Evolutionary conservation across 176 grass and related monocot genomes (phyloP), one percentile per base, ranked within the genome.

Genomic region (Eragrostis curvula): DNA sequence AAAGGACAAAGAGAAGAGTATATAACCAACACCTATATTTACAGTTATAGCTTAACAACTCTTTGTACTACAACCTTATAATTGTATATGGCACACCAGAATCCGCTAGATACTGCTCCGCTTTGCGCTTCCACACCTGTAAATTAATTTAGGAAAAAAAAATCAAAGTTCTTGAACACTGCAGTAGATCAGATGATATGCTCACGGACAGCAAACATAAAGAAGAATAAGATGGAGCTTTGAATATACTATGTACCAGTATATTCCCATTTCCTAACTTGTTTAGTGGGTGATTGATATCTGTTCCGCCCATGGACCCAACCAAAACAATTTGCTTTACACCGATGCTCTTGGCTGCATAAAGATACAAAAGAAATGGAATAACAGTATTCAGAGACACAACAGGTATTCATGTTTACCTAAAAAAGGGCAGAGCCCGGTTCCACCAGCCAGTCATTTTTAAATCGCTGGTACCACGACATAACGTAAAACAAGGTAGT

Each of bases 301-400:
- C 92, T 75, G 95, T 95, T 78, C 92, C 95, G 1, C 95, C 92
- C 92, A 95, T 98, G 30, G 95, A 98, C 53, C 95, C 95, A 17
- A 98, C 90, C 81, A 98, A 78, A 68, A 93, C 86, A 12, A 95
- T 87, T 36, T 98, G 92, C 58, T 95, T 95, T 58, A 93, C 95
- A 77, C 90, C 95, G 9, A 86, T 66, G 73, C 50, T 85, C 82
- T 89, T 89, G 71, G 90, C 95, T 98, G 74, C 47, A 60, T 20
- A 44, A 85, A 77, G 14, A 64, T 43, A 5, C 43, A 44, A 40
- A 42, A 46, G 47, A 52, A 63, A 20, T 36, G 53, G 44, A 24
- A 6, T 15, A 21, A 27, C 57, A 60, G n/a, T 60, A 4, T 2
- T 60, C 0, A 66, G 41, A 48, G 0, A 75, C n/a, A 68, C 17